Percentiles rank a stretch among this genome's conserved stretches.
phyloP scores from a whole-genome alignment of 306 rosid species.

The Alnus rubra region DNA sequence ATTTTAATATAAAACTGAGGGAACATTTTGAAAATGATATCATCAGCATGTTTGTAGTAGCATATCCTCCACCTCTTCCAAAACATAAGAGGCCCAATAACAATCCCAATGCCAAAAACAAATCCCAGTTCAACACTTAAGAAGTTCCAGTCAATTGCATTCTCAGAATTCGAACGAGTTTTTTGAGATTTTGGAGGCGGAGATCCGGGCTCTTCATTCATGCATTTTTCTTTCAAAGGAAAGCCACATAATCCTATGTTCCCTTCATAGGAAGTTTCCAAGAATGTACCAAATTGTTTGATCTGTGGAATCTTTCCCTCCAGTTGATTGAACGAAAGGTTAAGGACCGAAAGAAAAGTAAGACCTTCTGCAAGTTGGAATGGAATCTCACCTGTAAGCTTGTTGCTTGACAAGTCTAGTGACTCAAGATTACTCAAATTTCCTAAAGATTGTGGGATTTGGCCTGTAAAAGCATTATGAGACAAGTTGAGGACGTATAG shows the following conservation, averaged over 20 bases:
- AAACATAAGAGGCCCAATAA: constrained; percentile 23
- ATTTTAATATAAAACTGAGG: constrained; percentile 25
- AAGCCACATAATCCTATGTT: constrained; percentile 38
- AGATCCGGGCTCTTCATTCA: background rate
- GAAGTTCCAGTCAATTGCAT: constrained; percentile 34
- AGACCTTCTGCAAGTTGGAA: background rate
- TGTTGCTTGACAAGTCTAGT: constrained; percentile 37
- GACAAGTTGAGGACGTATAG: constrained; percentile 22
- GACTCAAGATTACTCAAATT: constrained; percentile 33
- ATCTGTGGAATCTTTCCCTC: constrained; percentile 34
- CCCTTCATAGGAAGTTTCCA: constrained; percentile 27
- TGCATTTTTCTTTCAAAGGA: constrained; percentile 16
- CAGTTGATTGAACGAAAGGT: constrained; percentile 38
- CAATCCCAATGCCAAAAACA: constrained; percentile 27
- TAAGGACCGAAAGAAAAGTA: constrained; percentile 26
- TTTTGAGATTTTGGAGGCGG: background rate
- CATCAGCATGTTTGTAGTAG: constrained; percentile 23
- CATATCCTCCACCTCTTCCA: constrained; percentile 26
- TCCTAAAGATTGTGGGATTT: constrained; percentile 38
- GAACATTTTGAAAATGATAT: constrained; percentile 12
- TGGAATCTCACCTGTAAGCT: constrained; percentile 31
- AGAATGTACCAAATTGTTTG: constrained; percentile 46
- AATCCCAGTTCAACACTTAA: constrained; percentile 29
- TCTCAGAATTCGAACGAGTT: background rate
- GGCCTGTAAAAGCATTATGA: constrained; percentile 23